Conservation (phyloP, 208 protist species). For the Acanthamoeba castellanii region DNA sequence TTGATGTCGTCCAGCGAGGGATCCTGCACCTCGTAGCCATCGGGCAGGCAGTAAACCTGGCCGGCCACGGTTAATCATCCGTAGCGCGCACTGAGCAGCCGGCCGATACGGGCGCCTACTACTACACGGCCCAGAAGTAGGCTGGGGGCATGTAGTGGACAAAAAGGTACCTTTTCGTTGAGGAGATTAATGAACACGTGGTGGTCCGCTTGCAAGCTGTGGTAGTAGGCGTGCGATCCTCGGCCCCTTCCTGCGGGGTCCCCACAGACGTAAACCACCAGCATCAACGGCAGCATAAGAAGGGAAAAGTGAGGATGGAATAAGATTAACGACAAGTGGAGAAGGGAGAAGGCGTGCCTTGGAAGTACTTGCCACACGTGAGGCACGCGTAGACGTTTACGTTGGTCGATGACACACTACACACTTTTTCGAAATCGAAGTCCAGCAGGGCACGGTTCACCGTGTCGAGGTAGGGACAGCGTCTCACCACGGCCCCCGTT, state of each 20-base stretch:
- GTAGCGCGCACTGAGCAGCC: too few relatives aligned
- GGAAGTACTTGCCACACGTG: slow-evolving; percentile 94
- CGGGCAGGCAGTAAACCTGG: slow-evolving; percentile 94
- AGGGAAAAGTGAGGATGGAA: too few relatives aligned
- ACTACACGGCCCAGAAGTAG: too few relatives aligned
- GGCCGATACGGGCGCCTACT: neutral
- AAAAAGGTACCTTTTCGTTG: slow-evolving; percentile 79
- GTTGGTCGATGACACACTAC: slow-evolving; percentile 91
- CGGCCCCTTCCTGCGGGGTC: slow-evolving; percentile 83
- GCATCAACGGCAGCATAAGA: slow-evolving; percentile 14
- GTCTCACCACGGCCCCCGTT: neutral
- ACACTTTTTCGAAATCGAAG: slow-evolving; percentile 96
- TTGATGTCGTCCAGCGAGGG: slow-evolving; percentile 91
- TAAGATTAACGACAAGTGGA: too few relatives aligned
- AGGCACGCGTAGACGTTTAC: slow-evolving; percentile 95
- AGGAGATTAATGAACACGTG: slow-evolving; percentile 94
- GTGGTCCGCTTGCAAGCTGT: slow-evolving; percentile 91
- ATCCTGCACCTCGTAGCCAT: slow-evolving; percentile 93
- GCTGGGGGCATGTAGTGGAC: neutral
- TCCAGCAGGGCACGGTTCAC: slow-evolving; percentile 91
- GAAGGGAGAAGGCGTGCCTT: slow-evolving; percentile 80
- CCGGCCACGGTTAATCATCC: too few relatives aligned
- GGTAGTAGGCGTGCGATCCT: slow-evolving; percentile 90
- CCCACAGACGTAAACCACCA: neutral
- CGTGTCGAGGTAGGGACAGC: slow-evolving; percentile 94